Evolutionary conservation across 2,329 filamentous ascomycete genomes (phyloP).

Genomic region (Alternaria ethzedia): DNA sequence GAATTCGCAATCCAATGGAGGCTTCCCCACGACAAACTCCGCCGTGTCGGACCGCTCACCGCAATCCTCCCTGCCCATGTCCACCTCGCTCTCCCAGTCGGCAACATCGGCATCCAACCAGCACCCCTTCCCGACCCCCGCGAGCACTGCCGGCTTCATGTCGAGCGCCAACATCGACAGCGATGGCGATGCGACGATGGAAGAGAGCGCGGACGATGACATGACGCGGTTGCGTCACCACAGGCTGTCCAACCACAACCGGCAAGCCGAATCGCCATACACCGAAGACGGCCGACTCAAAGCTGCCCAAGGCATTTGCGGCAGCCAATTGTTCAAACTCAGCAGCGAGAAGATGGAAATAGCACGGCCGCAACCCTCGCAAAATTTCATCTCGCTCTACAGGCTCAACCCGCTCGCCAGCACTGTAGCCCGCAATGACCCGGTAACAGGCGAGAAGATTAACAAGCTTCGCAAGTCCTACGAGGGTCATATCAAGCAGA

Average conservation of each 20-base stretch:
- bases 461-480: slow-evolving; percentile 66
- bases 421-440: slow-evolving; percentile 65
- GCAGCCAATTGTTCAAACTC: slow-evolving; percentile 44
- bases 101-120: slow-evolving; percentile 37
- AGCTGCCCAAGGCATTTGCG: slow-evolving; percentile 39
- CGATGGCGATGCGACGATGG: slow-evolving; percentile 54
- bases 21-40: slow-evolving; percentile 36
- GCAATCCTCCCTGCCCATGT: slow-evolving; percentile 52
- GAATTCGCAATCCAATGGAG: slow-evolving; percentile 51
- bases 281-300: slow-evolving; percentile 33
- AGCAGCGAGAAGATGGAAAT: slow-evolving; percentile 46
- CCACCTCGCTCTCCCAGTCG: slow-evolving; percentile 44
- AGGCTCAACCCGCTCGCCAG: slow-evolving; percentile 62
- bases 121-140: slow-evolving; percentile 47
- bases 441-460: slow-evolving; percentile 68
- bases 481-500: slow-evolving; percentile 59
- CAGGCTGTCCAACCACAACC: slow-evolving; percentile 56
- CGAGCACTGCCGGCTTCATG: slow-evolving; percentile 44
- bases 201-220: slow-evolving; percentile 41
- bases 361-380: slow-evolving; percentile 62
- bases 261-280: slow-evolving; percentile 45
- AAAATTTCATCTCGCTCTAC: slow-evolving; percentile 67
- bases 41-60: slow-evolving; percentile 46
- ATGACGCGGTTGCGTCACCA: slow-evolving; percentile 40
- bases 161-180: slow-evolving; percentile 46